Evolutionary conservation across 371 early-diverging fungal genomes (phyloP).

Genomic region (Mucor saturninus): DNA sequence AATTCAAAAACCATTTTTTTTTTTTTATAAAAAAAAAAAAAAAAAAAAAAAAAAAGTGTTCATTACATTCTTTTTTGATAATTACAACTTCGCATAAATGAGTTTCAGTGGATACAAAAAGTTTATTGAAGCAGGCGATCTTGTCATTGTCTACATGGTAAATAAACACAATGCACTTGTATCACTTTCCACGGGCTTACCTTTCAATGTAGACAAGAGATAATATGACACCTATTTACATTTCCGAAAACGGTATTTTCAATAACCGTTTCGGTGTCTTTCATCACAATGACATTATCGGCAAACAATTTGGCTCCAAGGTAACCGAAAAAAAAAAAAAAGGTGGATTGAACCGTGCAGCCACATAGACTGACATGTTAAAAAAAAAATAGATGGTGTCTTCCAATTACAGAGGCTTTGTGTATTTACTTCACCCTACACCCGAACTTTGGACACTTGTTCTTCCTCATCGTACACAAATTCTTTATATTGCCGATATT

Average conservation of each 20-base stretch:
- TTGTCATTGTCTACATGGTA: slow-evolving; percentile 67
- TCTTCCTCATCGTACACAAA: slow-evolving; percentile 96
- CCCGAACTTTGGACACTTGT: slow-evolving; percentile 95
- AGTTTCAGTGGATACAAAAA: slow-evolving; percentile 57
- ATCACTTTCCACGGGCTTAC: not conserved
- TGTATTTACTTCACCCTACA: slow-evolving; percentile 91
- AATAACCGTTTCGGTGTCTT: slow-evolving; percentile 82
- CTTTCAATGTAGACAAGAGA: slow-evolving; percentile 59
- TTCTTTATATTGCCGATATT: slow-evolving; percentile 92
- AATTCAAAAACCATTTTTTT: too few relatives aligned
- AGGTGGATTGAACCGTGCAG: not conserved
- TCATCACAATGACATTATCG: slow-evolving; percentile 83
- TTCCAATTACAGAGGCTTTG: slow-evolving; percentile 75
- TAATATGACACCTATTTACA: slow-evolving; percentile 62
- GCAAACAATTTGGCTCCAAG: slow-evolving; percentile 84
- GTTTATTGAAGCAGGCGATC: slow-evolving; percentile 65
- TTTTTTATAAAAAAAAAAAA: too few relatives aligned
- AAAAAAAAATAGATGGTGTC: slow-evolving; percentile 61
- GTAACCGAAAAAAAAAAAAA: slow-evolving; percentile 31
- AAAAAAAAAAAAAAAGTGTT: too few relatives aligned
- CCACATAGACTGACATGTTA: not conserved
- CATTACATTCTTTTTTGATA: not conserved
- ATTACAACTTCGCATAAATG: slow-evolving; percentile 27
- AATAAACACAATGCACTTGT: not conserved
- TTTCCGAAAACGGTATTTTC: slow-evolving; percentile 62